Evolutionary conservation across 2,329 filamentous ascomycete genomes (phyloP), one percentile per base, ranked within the genome.

Genomic region (Penicillium decumbens): DNA sequence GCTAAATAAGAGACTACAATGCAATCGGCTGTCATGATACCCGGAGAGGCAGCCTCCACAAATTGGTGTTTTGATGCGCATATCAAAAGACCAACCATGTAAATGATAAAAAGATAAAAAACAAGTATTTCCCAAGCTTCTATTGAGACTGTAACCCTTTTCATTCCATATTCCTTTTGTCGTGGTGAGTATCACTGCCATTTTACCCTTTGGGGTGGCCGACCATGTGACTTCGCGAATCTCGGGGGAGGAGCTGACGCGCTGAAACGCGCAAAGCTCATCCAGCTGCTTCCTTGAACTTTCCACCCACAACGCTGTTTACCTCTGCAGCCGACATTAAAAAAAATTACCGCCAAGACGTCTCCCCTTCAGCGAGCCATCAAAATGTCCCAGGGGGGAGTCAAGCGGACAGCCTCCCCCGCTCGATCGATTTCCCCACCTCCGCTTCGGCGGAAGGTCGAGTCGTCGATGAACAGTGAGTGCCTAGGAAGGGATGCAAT

Each of bases 371-470:
- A 25, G 5, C 41, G 24, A 35, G 47, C 43, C 5, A 27, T 59
- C 51, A 66, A 56, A 45, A 68, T 68, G 63, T 58, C 53, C 29
- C 60, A 65, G 49, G 58, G 55, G 42, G 51, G 53, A 39, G 55
- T 57, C 18, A 75, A 75, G 50, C 59, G 73, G 49, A 47, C 67
- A 15, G 64, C 60, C 15, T 72, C 71, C 46, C 60, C 65, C 35
- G 56, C 57, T 46, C 55, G 57, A 72, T 64, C 73, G 43, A 75
- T 83, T 39, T 83, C 81, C 47, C 81, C 81, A 39, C 81, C 81
- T 43, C 75, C 78, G 20, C 59, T 77, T 12, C 83, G 80, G 64
- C 72, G 80, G 33, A 80, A 77, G 60, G 71, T 79, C 43, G 73
- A 76, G 46, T 75, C 78, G 3, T 76, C 75, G 4, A 77, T 78